phyloP scores from a whole-genome alignment of 169 alveolate genomes.

The Plasmodium knowlesi region DNA sequence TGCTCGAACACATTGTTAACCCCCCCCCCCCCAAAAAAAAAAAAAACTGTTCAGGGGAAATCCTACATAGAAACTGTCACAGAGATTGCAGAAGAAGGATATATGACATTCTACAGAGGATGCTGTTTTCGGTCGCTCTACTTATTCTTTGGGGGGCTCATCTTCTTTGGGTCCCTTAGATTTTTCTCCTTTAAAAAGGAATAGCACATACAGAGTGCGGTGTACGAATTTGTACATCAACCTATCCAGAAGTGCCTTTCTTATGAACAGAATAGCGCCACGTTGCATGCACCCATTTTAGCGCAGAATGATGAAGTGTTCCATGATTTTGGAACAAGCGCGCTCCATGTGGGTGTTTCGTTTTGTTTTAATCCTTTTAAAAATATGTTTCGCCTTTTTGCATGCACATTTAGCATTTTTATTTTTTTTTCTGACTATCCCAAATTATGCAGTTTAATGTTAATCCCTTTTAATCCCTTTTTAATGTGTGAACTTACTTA shows the following conservation, averaged over 20 bases:
- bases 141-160: constrained; percentile 55
- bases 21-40: neutral
- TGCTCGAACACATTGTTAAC: neutral
- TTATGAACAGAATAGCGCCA: neutral
- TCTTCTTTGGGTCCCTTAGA: constrained; percentile 58
- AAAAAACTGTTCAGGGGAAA: constrained; percentile 33
- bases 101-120: constrained; percentile 49
- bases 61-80: constrained; percentile 16
- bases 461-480: neutral
- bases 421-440: neutral
- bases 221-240: neutral
- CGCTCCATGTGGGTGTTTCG: neutral
- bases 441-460: neutral
- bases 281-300: neutral
- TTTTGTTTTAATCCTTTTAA: neutral
- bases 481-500: neutral
- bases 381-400: neutral
- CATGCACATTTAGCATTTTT: neutral
- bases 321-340: neutral
- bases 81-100: constrained; percentile 52
- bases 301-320: neutral
- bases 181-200: constrained; percentile 47
- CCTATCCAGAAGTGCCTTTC: neutral
- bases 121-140: constrained; percentile 36
- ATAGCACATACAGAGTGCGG: neutral